Conservation (phyloP, 768 basidiomycete species). For the Epithele typhae region DNA sequence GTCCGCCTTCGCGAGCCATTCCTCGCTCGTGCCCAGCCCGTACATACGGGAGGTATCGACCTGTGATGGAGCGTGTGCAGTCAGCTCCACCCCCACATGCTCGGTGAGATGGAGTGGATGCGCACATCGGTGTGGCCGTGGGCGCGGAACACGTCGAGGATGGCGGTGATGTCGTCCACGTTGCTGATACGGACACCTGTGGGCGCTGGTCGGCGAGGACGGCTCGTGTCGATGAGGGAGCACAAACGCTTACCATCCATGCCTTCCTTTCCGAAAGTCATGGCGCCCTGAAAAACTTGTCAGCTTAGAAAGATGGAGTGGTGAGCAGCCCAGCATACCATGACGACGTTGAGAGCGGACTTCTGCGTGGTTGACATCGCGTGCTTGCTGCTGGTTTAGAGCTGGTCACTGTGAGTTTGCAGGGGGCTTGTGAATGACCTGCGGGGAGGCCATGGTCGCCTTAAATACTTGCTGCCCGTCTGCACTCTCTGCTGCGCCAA, state of each 20-base stretch:
- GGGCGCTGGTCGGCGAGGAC: neutral
- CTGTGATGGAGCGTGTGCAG: constrained; percentile 6
- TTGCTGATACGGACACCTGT: constrained; percentile 41
- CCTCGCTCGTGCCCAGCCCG: constrained; percentile 28
- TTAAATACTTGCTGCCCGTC: too few relatives aligned
- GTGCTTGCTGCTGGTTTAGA: too few relatives aligned
- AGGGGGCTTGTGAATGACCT: too few relatives aligned
- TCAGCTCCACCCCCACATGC: too few relatives aligned
- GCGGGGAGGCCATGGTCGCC: too few relatives aligned
- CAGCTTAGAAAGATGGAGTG: neutral
- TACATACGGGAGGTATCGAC: constrained; percentile 28
- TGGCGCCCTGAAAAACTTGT: constrained; percentile 36
- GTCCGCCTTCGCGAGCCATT: constrained; percentile 45
- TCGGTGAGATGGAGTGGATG: too few relatives aligned
- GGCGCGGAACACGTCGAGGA: constrained; percentile 47
- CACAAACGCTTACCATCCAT: constrained; percentile 29
- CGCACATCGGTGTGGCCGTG: constrained; percentile 53
- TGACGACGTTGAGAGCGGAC: constrained; percentile 44
- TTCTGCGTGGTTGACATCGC: constrained; percentile 27
- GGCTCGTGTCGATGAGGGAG: neutral
- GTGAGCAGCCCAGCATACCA: constrained; percentile 30
- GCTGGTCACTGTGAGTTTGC: too few relatives aligned
- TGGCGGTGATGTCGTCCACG: constrained; percentile 42
- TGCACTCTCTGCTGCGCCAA: too few relatives aligned
- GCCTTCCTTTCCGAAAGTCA: constrained; percentile 48